Conservation (phyloP, 1,284 basidiomycete genomes). For the Ceraceosorus guamensis region DNA sequence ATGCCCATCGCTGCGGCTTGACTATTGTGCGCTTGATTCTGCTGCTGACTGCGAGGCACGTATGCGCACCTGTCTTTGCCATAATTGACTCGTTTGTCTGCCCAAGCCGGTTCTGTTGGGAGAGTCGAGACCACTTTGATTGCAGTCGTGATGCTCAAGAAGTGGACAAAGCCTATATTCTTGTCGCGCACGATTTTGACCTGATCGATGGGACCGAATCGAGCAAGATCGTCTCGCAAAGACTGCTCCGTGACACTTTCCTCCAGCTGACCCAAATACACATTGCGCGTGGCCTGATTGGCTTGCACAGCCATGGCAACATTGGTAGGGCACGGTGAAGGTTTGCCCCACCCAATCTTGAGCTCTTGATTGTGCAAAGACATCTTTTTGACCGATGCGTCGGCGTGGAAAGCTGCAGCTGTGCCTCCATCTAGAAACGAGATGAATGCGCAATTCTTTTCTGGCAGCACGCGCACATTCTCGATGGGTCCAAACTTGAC, state of each 20-base stretch:
- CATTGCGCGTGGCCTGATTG: constrained; percentile 44
- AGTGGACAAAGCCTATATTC: constrained; percentile 47
- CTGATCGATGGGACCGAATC: constrained; percentile 47
- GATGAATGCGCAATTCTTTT: constrained; percentile 95
- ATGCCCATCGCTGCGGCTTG: constrained; percentile 47
- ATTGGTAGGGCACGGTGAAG: constrained; percentile 33
- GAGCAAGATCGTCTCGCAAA: constrained; percentile 37
- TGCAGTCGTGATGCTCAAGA: constrained; percentile 43
- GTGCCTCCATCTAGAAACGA: constrained; percentile 53
- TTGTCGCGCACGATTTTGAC: constrained; percentile 48
- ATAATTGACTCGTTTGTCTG: constrained; percentile 41
- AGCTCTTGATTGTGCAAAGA: constrained; percentile 45
- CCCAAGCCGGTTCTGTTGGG: constrained; percentile 40
- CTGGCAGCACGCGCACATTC: constrained; percentile 86
- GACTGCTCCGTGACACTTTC: constrained; percentile 35
- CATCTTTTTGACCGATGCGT: constrained; percentile 45
- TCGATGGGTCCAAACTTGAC: constrained; percentile 97
- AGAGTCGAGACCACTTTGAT: constrained; percentile 44
- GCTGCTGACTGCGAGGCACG: constrained; percentile 46
- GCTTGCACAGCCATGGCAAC: constrained; percentile 46
- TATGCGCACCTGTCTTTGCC: constrained; percentile 48
- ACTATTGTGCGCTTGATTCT: constrained; percentile 47
- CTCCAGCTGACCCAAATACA: constrained; percentile 42
- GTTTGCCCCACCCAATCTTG: constrained; percentile 49
- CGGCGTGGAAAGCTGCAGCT: constrained; percentile 46